phyloP scores from a whole-genome alignment of 352 stramenopile genomes.

The Hyphochytrium catenoides region DNA sequence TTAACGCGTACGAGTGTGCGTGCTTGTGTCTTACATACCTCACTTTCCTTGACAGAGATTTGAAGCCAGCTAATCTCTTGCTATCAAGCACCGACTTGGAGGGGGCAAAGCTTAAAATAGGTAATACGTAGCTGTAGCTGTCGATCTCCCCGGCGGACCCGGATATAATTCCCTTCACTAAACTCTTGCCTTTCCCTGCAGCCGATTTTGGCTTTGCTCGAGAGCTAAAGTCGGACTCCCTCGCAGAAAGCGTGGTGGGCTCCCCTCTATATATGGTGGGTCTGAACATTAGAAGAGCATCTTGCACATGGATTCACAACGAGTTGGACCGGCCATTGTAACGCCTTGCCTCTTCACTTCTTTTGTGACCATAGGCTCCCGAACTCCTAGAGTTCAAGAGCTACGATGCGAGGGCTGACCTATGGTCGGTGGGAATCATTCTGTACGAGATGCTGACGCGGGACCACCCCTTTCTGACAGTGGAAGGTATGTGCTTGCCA shows the following conservation, averaged over 20 bases:
- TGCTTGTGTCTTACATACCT: too few relatives aligned
- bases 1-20: too few relatives aligned
- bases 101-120: constrained; percentile 46
- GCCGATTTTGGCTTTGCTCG: constrained; percentile 45
- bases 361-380: too few relatives aligned
- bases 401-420: constrained; percentile 47
- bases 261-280: constrained; percentile 55
- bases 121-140: constrained; percentile 13
- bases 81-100: constrained; percentile 32
- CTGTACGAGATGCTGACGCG: constrained; percentile 57
- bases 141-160: too few relatives aligned
- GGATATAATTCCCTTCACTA: too few relatives aligned
- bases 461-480: constrained; percentile 40
- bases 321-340: too few relatives aligned
- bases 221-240: constrained; percentile 30
- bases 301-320: too few relatives aligned
- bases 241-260: constrained; percentile 47
- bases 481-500: constrained; percentile 7
- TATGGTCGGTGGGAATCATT: constrained; percentile 53
- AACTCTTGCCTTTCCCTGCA: constrained; percentile 9
- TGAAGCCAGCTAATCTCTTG: constrained; percentile 45
- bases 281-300: too few relatives aligned
- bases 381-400: constrained; percentile 56
- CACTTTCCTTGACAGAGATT: too few relatives aligned
- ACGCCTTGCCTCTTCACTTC: too few relatives aligned